Conservation (phyloP, 805 yeast species). For the Saccharomyces cerevisiae region DNA sequence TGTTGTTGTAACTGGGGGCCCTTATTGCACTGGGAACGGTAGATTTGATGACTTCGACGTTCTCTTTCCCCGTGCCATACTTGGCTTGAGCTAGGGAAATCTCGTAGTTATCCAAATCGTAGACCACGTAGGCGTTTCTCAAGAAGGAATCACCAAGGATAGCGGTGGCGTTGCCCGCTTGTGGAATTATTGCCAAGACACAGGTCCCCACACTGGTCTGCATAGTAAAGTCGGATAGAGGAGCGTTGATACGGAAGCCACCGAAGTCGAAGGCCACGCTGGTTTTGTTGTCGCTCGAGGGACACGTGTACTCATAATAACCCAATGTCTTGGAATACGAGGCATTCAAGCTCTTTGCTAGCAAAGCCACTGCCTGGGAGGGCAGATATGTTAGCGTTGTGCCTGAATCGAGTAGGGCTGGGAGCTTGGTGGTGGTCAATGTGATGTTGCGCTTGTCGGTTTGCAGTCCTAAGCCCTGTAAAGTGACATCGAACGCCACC, state of each 20-base stretch:
- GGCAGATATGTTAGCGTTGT: slow-evolving; percentile 47
- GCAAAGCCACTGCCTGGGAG: slow-evolving; percentile 12
- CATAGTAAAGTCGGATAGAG: slow-evolving; percentile 33
- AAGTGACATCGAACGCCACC: slow-evolving; percentile 16
- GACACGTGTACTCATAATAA: slow-evolving; percentile 42
- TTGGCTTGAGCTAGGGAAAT: slow-evolving; percentile 44
- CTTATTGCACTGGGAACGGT: slow-evolving; percentile 43
- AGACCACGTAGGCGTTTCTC: slow-evolving; percentile 49
- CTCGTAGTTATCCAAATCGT: slow-evolving; percentile 42
- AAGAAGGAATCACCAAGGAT: slow-evolving; percentile 53
- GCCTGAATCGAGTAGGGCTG: slow-evolving; percentile 50
- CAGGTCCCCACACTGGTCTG: slow-evolving; percentile 27
- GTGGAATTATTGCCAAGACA: slow-evolving; percentile 37
- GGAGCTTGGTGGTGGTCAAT: slow-evolving; percentile 18
- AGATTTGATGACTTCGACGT: slow-evolving; percentile 40
- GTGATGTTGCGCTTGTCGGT: slow-evolving; percentile 17
- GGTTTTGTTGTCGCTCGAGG: slow-evolving; percentile 21
- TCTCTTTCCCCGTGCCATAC: slow-evolving; percentile 21
- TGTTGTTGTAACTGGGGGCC: slow-evolving; percentile 40
- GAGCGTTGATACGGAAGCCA: slow-evolving; percentile 48
- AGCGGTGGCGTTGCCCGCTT: slow-evolving; percentile 18
- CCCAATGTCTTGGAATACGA: slow-evolving; percentile 35
- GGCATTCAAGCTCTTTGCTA: slow-evolving; percentile 38
- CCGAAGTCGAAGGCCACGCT: slow-evolving; percentile 46
- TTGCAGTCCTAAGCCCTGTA: slow-evolving; percentile 28